Evolutionary conservation across 768 basidiomycete genomes (phyloP).

Genomic region (Suillus variegatus): DNA sequence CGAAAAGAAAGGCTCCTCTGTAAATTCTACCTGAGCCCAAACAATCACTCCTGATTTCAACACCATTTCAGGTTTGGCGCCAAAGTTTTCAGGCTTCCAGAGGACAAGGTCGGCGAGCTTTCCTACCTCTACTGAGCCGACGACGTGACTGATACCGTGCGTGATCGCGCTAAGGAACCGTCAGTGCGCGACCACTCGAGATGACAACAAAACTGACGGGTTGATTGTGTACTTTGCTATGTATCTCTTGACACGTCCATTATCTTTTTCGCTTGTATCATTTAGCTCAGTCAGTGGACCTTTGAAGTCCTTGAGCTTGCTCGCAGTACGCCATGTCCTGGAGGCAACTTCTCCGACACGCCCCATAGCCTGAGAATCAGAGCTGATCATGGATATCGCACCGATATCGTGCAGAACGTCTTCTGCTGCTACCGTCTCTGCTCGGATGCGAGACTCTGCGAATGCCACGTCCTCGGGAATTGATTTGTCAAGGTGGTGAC

Average conservation of each 20-base stretch:
- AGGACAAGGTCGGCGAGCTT: constrained; percentile 92
- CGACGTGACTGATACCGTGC: constrained; percentile 85
- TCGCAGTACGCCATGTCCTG: constrained; percentile 95
- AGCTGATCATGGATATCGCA: constrained; percentile 95
- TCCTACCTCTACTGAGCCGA: constrained; percentile 82
- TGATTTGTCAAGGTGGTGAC: constrained; percentile 91
- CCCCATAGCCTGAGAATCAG: constrained; percentile 98
- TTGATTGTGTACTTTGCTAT: constrained; percentile 97
- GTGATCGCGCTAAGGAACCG: constrained; percentile 73
- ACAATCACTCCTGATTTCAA: constrained; percentile 94
- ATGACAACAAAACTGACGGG: constrained; percentile 61
- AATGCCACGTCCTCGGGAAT: constrained; percentile 94
- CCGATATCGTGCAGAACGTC: constrained; percentile 92
- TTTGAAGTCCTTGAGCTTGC: constrained; percentile 82
- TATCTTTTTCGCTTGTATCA: constrained; percentile 50
- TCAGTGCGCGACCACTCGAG: background rate
- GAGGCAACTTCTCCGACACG: constrained; percentile 93
- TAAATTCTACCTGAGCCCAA: constrained; percentile 71
- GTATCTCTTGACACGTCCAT: constrained; percentile 92
- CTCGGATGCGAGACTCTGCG: constrained; percentile 95
- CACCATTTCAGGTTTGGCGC: constrained; percentile 90
- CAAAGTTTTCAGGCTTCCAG: constrained; percentile 95
- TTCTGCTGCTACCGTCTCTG: constrained; percentile 96
- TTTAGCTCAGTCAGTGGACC: constrained; percentile 75
- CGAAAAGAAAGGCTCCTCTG: background rate